phyloP scores from a whole-genome alignment of 2,329 filamentous ascomycete species.

The Epichloe elymi region DNA sequence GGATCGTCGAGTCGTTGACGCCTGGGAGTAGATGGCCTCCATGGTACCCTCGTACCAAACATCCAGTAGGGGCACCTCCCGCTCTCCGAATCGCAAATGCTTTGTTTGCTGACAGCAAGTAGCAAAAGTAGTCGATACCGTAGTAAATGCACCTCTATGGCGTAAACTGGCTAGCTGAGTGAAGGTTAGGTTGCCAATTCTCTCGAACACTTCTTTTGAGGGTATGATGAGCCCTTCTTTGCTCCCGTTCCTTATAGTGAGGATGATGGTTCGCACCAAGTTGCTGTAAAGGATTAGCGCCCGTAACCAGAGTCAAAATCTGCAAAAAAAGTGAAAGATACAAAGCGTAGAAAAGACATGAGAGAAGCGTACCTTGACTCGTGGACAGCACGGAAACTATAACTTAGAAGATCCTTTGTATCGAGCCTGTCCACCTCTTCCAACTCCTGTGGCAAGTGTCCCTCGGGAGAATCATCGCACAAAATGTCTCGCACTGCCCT shows the following conservation, averaged over 20 bases:
- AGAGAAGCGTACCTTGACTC: constrained; percentile 61
- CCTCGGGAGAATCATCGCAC: constrained; percentile 91
- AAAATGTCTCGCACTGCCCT: constrained; percentile 59
- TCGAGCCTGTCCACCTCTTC: constrained; percentile 57
- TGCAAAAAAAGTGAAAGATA: too few species aligned
- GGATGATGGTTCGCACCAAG: constrained; percentile 50
- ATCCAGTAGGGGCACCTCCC: constrained; percentile 36
- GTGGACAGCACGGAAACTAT: constrained; percentile 88
- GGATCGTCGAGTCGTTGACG: constrained; percentile 76
- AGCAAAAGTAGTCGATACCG: constrained; percentile 78
- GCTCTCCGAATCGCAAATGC: constrained; percentile 24
- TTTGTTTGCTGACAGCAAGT: constrained; percentile 59
- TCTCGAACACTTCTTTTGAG: constrained; percentile 41
- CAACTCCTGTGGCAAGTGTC: constrained; percentile 66
- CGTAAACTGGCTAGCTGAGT: constrained; percentile 69
- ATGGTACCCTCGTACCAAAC: constrained; percentile 64
- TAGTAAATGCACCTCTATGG: constrained; percentile 86
- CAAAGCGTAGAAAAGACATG: background rate
- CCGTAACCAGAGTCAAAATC: background rate
- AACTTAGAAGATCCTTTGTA: constrained; percentile 84
- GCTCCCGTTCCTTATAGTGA: constrained; percentile 36
- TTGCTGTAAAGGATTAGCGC: constrained; percentile 37
- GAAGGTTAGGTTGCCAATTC: constrained; percentile 64
- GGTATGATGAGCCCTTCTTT: constrained; percentile 32
- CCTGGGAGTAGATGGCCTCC: constrained; percentile 58